Conservation (phyloP, 2,329 filamentous ascomycete genomes). For the Chalaropsis ovoidea region DNA sequence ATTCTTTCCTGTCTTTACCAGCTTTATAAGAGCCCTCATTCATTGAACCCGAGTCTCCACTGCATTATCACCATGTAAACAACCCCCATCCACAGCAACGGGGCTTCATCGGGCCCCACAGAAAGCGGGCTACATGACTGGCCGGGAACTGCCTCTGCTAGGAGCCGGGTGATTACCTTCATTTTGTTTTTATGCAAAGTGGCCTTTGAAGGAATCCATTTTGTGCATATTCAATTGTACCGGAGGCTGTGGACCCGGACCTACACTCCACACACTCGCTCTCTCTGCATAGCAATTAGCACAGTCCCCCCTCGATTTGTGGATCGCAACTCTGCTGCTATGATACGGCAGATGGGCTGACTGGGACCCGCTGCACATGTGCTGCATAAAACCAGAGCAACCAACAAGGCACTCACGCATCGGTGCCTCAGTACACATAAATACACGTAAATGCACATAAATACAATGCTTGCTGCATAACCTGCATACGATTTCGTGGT, state of each 20-base stretch:
- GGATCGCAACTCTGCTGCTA: conserved; percentile 7
- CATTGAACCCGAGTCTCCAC: not conserved
- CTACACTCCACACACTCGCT: not conserved
- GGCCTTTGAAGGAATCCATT: not conserved
- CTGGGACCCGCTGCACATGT: not conserved
- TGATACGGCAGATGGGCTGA: not conserved
- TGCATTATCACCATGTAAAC: not conserved
- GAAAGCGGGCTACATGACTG: not conserved
- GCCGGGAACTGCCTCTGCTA: not conserved
- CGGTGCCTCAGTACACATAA: too few relatives aligned
- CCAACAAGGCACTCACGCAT: not conserved
- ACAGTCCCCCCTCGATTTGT: not conserved
- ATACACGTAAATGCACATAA: not conserved
- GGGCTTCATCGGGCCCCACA: not conserved
- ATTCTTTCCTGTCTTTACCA: not conserved
- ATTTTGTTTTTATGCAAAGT: conserved; percentile 8
- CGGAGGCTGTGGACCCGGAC: not conserved
- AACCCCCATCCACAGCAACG: not conserved
- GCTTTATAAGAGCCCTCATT: not conserved
- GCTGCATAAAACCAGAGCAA: conserved; percentile 12
- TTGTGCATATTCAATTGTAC: not conserved
- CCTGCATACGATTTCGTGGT: not conserved
- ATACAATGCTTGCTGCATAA: conserved; percentile 4
- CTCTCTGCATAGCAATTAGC: not conserved
- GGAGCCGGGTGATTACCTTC: not conserved